Conservation (phyloP, 352 stramenopile species). For the Phytophthora cryptogea region DNA sequence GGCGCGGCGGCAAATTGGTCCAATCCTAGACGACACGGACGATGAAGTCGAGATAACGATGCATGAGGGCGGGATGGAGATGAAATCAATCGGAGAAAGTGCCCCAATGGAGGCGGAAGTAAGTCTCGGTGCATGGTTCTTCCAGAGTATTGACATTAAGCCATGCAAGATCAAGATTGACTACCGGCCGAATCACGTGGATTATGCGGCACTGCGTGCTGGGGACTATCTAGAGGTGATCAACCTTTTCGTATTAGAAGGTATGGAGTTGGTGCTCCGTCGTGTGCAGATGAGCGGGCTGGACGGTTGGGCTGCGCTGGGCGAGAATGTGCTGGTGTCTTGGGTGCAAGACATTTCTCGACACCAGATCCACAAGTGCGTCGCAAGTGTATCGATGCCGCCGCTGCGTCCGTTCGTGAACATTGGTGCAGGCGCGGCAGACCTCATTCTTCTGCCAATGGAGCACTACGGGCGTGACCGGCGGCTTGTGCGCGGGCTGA, state of each 20-base stretch:
- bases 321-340: constrained; percentile 79
- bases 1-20: constrained; percentile 14
- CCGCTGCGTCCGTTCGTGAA: constrained; percentile 86
- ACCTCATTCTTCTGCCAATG: constrained; percentile 87
- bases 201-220: constrained; percentile 80
- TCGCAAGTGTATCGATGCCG: constrained; percentile 87
- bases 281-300: constrained; percentile 85
- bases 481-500: constrained; percentile 80
- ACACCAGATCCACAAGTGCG: constrained; percentile 89
- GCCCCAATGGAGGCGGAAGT: constrained; percentile 39
- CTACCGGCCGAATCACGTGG: constrained; percentile 86
- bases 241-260: constrained; percentile 88
- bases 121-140: constrained; percentile 75
- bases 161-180: constrained; percentile 92
- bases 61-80: constrained; percentile 53
- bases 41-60: constrained; percentile 36
- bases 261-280: constrained; percentile 87
- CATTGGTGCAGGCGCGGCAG: constrained; percentile 81
- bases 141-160: constrained; percentile 87
- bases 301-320: constrained; percentile 72
- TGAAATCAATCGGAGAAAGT: constrained; percentile 38
- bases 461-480: constrained; percentile 87
- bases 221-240: constrained; percentile 91
- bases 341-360: constrained; percentile 90
- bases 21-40: constrained; percentile 37